Percentiles rank a stretch among this genome's conserved stretches.
phyloP scores from a whole-genome alignment of 148 eudicot species.

The Dianthus caryophyllus region DNA sequence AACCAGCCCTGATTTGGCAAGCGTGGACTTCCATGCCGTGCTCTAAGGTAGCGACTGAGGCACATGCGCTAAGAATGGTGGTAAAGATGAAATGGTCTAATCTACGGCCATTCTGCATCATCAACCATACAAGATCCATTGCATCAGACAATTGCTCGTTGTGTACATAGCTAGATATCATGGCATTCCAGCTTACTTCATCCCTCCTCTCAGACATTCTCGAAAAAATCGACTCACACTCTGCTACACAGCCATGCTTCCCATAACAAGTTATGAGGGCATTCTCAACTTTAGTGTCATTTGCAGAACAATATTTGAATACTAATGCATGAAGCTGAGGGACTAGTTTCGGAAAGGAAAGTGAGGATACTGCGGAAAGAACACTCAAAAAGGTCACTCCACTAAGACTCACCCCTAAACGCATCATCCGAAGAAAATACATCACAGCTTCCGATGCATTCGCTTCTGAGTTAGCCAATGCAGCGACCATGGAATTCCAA shows the following conservation, averaged over 20 bases:
- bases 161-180: constrained; percentile 81
- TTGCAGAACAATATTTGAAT: constrained; percentile 36
- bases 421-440: constrained; percentile 58
- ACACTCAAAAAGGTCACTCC: constrained; percentile 60
- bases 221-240: constrained; percentile 55
- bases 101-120: constrained; percentile 60
- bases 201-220: constrained; percentile 57
- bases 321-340: constrained; percentile 60
- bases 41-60: constrained; percentile 76
- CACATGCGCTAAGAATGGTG: constrained; percentile 81
- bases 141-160: constrained; percentile 59
- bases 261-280: constrained; percentile 76
- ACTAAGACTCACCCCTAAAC: constrained; percentile 46
- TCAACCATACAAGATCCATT: constrained; percentile 58
- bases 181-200: constrained; percentile 70
- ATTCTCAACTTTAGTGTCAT: constrained; percentile 45
- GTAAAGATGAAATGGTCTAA: constrained; percentile 66
- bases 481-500: constrained; percentile 72
- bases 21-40: constrained; percentile 87
- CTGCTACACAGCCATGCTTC: constrained; percentile 54
- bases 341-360: constrained; percentile 39
- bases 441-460: constrained; percentile 42
- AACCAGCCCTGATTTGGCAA: constrained; percentile 63
- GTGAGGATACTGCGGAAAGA: constrained; percentile 60
- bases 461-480: constrained; percentile 50